Percentiles rank a stretch among this genome's conserved stretches.
These are phyloP conservation scores for Sphagnurus paluster DNA, from an alignment of 1,284 basidiomycete genomes.

Conservation along the genomic window DNA sequence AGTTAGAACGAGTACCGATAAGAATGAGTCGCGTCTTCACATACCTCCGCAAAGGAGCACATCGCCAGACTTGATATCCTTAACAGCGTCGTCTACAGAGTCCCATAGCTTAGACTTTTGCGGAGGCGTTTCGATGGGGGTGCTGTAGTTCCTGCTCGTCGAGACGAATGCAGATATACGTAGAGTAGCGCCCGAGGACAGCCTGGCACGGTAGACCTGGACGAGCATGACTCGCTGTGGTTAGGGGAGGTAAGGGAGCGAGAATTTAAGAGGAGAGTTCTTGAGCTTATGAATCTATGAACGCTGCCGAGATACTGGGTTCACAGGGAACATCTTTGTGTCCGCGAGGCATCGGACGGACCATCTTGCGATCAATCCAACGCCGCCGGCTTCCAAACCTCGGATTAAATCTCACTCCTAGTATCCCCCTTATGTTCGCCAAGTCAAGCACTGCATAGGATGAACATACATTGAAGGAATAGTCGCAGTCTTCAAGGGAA, in stretches of 20 bases:
- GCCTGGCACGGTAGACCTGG: slow-evolving; percentile 22
- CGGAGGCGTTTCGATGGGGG: slow-evolving; percentile 33
- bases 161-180: slow-evolving; percentile 22
- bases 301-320: slow-evolving; percentile 5
- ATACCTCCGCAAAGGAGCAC: slow-evolving; percentile 80
- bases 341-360: slow-evolving; percentile 16
- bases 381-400: not conserved
- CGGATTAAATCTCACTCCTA: not conserved
- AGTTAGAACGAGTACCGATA: slow-evolving; percentile 4
- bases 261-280: not conserved
- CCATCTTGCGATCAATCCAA: slow-evolving; percentile 11
- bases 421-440: not conserved
- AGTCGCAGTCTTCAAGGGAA: not conserved
- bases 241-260: not conserved
- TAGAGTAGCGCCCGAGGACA: slow-evolving; percentile 14
- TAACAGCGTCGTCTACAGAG: slow-evolving; percentile 79
- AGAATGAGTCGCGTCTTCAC: slow-evolving; percentile 21
- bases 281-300: slow-evolving; percentile 6
- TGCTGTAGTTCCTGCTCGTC: slow-evolving; percentile 31
- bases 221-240: slow-evolving; percentile 16
- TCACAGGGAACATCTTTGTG: slow-evolving; percentile 16
- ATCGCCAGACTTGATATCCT: slow-evolving; percentile 80
- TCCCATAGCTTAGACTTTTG: slow-evolving; percentile 77
- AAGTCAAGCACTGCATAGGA: too few relatives aligned
- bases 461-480: too few relatives aligned